Conservation (phyloP, 2,329 filamentous ascomycete species). For the Aspergillus luchuensis region DNA sequence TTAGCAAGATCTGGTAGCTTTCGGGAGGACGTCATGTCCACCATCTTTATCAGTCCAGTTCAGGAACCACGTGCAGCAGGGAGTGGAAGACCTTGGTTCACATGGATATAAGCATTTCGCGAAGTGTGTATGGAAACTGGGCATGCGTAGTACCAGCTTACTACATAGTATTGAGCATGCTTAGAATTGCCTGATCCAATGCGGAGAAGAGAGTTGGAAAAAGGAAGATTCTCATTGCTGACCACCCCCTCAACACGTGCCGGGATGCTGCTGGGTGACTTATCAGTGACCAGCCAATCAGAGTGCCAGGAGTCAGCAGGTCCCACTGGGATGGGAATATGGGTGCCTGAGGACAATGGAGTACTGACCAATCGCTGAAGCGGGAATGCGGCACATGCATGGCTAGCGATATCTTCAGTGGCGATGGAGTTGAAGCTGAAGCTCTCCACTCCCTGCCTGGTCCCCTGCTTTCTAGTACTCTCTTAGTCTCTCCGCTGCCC, state of each 20-base stretch:
- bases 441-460: neutral
- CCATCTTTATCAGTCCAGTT: too few relatives aligned
- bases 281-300: neutral
- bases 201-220: neutral
- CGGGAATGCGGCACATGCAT: neutral
- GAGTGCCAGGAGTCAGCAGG: fast-evolving
- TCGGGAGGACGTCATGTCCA: too few relatives aligned
- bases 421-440: neutral
- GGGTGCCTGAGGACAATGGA: neutral
- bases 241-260: neutral
- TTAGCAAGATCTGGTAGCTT: too few relatives aligned
- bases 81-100: too few relatives aligned
- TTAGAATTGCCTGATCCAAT: neutral
- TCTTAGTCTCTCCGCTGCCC: too few relatives aligned
- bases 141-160: too few relatives aligned
- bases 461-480: neutral
- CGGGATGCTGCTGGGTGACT: neutral
- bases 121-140: too few relatives aligned
- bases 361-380: neutral
- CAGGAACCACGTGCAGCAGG: too few relatives aligned
- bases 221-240: neutral
- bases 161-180: too few relatives aligned
- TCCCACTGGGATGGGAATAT: neutral
- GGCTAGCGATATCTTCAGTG: neutral
- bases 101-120: too few relatives aligned